Evolutionary conservation across 257 asterid genomes (phyloP).

Genomic region (Solanum lycopersicoides): DNA sequence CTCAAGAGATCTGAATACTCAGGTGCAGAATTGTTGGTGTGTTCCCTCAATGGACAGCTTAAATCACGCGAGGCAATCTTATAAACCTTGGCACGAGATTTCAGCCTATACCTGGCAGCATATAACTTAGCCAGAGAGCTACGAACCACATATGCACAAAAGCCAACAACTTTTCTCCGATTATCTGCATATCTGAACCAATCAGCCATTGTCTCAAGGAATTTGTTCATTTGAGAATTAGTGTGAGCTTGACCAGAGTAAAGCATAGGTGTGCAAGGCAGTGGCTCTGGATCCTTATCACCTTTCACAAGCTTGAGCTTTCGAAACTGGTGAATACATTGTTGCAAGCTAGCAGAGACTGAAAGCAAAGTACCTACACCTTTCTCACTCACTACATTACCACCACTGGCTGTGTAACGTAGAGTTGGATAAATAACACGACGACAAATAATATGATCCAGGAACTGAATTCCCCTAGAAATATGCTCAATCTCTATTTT

Average conservation of each 20-base stretch:
- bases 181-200: slow-evolving; percentile 97
- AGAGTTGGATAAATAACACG: slow-evolving; percentile 87
- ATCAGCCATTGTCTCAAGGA: slow-evolving; percentile 90
- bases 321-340: slow-evolving; percentile 76
- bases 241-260: slow-evolving; percentile 98
- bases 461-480: slow-evolving; percentile 70
- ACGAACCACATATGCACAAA: slow-evolving; percentile 87
- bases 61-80: slow-evolving; percentile 77
- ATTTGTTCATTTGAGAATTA: slow-evolving; percentile 88
- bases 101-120: slow-evolving; percentile 88
- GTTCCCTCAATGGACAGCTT: slow-evolving; percentile 70
- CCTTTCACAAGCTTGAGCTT: slow-evolving; percentile 71
- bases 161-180: slow-evolving; percentile 79
- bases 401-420: slow-evolving; percentile 77
- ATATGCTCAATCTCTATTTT: slow-evolving; percentile 81
- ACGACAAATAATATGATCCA: slow-evolving; percentile 80
- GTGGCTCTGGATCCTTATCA: slow-evolving; percentile 88
- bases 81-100: slow-evolving; percentile 94
- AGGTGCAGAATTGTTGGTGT: slow-evolving; percentile 74
- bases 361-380: slow-evolving; percentile 94
- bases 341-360: slow-evolving; percentile 76
- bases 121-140: slow-evolving; percentile 93
- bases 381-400: slow-evolving; percentile 74
- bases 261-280: slow-evolving; percentile 94
- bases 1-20: slow-evolving; percentile 93